Evolutionary conservation across 192 early-diverging fungal genomes (phyloP).

Genomic region (Geranomyces michiganensis): DNA sequence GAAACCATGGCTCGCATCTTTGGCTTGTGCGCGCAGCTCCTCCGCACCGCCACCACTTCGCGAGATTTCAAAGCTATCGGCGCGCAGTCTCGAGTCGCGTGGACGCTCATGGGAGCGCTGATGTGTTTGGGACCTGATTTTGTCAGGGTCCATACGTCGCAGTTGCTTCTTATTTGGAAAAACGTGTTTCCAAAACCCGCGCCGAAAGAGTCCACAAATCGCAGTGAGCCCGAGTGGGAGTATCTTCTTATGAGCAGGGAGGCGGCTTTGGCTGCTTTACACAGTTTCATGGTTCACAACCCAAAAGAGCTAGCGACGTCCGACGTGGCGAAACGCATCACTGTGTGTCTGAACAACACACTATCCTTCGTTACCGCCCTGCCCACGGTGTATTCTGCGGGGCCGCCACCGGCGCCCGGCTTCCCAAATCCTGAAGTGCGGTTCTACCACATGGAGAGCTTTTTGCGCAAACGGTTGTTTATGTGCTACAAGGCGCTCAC

Average conservation of each 20-base stretch:
- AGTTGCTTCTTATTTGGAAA: constrained; percentile 80
- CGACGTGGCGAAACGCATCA: constrained; percentile 78
- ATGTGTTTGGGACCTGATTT: constrained; percentile 82
- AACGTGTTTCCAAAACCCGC: constrained; percentile 72
- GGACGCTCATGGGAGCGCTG: constrained; percentile 75
- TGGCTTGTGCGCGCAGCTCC: constrained; percentile 71
- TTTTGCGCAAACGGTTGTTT: constrained; percentile 67
- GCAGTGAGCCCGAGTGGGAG: constrained; percentile 68
- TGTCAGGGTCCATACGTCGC: constrained; percentile 75
- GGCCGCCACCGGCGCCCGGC: constrained; percentile 40
- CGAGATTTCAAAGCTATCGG: constrained; percentile 65
- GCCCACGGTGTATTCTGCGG: constrained; percentile 51
- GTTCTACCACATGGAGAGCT: constrained; percentile 62
- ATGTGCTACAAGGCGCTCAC: constrained; percentile 68
- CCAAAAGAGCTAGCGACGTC: constrained; percentile 59
- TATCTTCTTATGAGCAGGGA: constrained; percentile 56
- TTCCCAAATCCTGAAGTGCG: constrained; percentile 30
- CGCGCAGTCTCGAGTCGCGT: constrained; percentile 71
- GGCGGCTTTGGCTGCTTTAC: constrained; percentile 70
- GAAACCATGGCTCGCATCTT: constrained; percentile 80
- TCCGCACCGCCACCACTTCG: constrained; percentile 58
- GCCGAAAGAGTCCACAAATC: constrained; percentile 64
- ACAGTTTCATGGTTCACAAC: constrained; percentile 74
- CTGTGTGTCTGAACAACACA: constrained; percentile 74
- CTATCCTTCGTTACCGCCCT: constrained; percentile 62